Percentiles rank a stretch among this genome's conserved stretches.
These are phyloP conservation scores for Saturnispora galanensis DNA, from an alignment of 805 yeast genomes.

Conservation along the genomic window DNA sequence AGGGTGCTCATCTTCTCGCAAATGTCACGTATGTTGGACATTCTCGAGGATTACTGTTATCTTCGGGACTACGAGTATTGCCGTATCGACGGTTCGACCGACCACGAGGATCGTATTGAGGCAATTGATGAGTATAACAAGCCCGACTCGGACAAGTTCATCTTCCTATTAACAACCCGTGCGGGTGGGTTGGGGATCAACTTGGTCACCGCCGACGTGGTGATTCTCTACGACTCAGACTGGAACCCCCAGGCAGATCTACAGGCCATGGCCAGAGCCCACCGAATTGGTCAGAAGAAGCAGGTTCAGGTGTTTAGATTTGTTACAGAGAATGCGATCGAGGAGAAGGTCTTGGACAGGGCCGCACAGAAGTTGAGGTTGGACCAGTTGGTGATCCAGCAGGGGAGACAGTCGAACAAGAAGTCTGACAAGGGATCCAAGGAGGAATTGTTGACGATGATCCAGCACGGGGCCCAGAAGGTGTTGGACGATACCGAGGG, in stretches of 20 bases:
- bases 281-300: conserved; percentile 78
- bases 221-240: conserved; percentile 67
- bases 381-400: conserved; percentile 78
- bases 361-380: conserved; percentile 72
- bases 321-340: conserved; percentile 74
- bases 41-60: conserved; percentile 67
- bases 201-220: conserved; percentile 72
- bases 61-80: conserved; percentile 64
- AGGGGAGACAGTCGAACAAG: conserved; percentile 33
- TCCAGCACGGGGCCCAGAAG: conserved; percentile 90
- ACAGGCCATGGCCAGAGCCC: conserved; percentile 87
- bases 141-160: conserved; percentile 63
- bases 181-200: conserved; percentile 89
- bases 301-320: conserved; percentile 74
- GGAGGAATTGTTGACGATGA: conserved; percentile 88
- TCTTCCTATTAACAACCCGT: conserved; percentile 71
- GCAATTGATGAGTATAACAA: conserved; percentile 73
- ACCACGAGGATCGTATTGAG: conserved; percentile 62
- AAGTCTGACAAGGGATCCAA: conserved; percentile 33
- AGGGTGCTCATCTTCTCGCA: conserved; percentile 74
- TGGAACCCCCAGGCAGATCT: conserved; percentile 89
- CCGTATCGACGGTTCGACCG: conserved; percentile 78
- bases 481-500: conserved; percentile 49
- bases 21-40: conserved; percentile 76
- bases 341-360: conserved; percentile 71